phyloP scores from a whole-genome alignment of 257 asterid species.

The Hygrophila difformis region DNA sequence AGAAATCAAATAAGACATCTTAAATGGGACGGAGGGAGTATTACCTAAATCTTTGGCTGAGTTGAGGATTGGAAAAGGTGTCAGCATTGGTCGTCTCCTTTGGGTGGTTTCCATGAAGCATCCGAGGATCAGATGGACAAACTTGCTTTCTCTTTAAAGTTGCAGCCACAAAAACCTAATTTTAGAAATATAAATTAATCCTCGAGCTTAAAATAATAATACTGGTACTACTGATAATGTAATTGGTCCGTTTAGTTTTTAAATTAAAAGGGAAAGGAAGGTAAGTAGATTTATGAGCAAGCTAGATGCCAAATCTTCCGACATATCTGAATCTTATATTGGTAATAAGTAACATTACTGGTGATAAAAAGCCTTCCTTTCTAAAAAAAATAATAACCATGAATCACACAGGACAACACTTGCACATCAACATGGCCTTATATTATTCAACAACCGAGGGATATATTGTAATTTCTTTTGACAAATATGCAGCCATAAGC shows the following conservation, averaged over 20 bases:
- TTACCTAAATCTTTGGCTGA: constrained; percentile 63
- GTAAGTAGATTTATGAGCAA: no score
- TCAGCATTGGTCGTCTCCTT: constrained; percentile 26
- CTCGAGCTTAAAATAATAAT: no score
- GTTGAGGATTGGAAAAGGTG: constrained; percentile 26
- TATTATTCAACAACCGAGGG: background rate
- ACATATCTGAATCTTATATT: constrained; percentile 27
- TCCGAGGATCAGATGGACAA: constrained; percentile 54
- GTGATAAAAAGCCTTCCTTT: constrained; percentile 2
- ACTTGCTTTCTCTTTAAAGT: constrained; percentile 50
- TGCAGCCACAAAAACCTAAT: constrained; percentile 88
- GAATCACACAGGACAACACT: constrained; percentile 19
- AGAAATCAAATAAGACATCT: no score
- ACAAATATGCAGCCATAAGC: constrained; percentile 32
- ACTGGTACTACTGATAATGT: no score
- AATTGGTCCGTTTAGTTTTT: no score
- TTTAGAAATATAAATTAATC: background rate
- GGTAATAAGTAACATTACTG: constrained; percentile 16
- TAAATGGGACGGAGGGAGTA: no score
- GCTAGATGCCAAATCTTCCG: constrained; percentile 40
- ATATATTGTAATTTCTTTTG: constrained; percentile 13
- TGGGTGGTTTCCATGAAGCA: constrained; percentile 47
- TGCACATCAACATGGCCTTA: constrained; percentile 13
- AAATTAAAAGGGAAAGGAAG: no score
- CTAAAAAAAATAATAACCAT: constrained; percentile 6